Base-by-base conservation (phyloP, 768 basidiomycete genomes). In the Phylloporus sp. region DNA sequence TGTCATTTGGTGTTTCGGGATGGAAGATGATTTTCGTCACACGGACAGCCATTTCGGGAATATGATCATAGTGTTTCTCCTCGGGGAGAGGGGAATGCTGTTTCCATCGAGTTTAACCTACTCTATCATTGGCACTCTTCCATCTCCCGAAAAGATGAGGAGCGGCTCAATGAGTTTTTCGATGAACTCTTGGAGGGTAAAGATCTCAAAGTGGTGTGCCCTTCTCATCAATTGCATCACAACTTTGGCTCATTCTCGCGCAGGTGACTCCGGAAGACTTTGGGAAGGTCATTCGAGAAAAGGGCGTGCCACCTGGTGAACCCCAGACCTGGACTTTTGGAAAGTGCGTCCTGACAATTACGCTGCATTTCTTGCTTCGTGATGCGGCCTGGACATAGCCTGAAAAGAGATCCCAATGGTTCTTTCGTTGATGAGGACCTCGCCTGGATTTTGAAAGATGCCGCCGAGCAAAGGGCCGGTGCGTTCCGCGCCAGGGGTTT, bases 81-180 rank as follows among this genome's bases (percentile, higher is more conserved):
- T 32, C 77, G 81, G 11, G 90, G 89, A 32, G 72, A 83, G 62
- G 90, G 90, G 44, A 91, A 91, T 60, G 82, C 80, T 32, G 80
- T 82, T 52, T 88, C 88, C 0, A 63, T 89, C 29, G 90, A 91
- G 68, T 91, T 91, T 73, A 90, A 77, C 59, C 57, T 79, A 18
- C 62, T 78, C 16, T 77, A 79, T 57, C 73, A 65, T 36, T 89
- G 87, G 87, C 87, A 89, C 59, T 72, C 87, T 18, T 75, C 82
- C 2, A 62, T 86, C 1, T 81, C 80, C 6, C 62, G 71, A 45
- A 55, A 73, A 42, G 85, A 89, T 64, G 74, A 76, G 0, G 49
- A 72, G 39, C 87, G 85, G 85, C 73, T 79, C 6, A 71, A 77
- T 42, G 57, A 59, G 2, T 31, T 70, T 16, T 80, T 90, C 63